These are phyloP conservation scores for Xerocomus spinulosus DNA, from an alignment of 768 basidiomycete genomes.

Conservation along the genomic window DNA sequence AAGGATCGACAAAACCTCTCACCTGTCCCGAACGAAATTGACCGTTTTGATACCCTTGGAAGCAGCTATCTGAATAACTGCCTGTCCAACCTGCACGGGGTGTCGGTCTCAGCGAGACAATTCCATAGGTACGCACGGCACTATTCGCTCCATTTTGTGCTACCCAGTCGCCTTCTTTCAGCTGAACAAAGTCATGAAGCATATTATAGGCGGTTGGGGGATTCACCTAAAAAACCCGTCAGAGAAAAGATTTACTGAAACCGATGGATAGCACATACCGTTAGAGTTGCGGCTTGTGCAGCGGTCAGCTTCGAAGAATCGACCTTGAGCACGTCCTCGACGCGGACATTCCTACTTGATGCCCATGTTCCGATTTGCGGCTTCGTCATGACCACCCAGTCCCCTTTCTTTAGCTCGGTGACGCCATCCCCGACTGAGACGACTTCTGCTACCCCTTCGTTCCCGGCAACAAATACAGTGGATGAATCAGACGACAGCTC, in stretches of 20 bases:
- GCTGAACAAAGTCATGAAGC: slow-evolving; percentile 62
- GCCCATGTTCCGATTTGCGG: slow-evolving; percentile 77
- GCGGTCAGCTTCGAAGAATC: slow-evolving; percentile 48
- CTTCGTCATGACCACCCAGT: slow-evolving; percentile 72
- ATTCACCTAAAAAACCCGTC: slow-evolving; percentile 51
- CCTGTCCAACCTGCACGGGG: slow-evolving; percentile 64
- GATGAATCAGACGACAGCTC: slow-evolving; percentile 32
- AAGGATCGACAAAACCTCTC: slow-evolving; percentile 9
- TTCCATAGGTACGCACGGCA: slow-evolving; percentile 42
- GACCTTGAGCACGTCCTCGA: slow-evolving; percentile 58
- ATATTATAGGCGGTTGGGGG: slow-evolving; percentile 82
- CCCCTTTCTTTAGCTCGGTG: slow-evolving; percentile 43
- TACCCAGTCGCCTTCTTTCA: slow-evolving; percentile 71
- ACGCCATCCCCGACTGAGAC: slow-evolving; percentile 56
- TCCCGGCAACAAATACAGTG: slow-evolving; percentile 61
- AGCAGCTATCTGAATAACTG: slow-evolving; percentile 82
- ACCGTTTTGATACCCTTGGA: slow-evolving; percentile 67
- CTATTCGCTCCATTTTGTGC: slow-evolving; percentile 86
- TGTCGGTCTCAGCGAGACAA: not conserved
- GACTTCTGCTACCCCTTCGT: slow-evolving; percentile 72
- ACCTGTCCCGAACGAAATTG: slow-evolving; percentile 78
- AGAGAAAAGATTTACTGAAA: not conserved
- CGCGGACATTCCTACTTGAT: slow-evolving; percentile 47
- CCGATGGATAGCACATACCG: slow-evolving; percentile 38
- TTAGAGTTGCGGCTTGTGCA: slow-evolving; percentile 71